A percentile compares a stretch with the other conserved stretches of the same genome.
Evolutionary conservation across 2,329 filamentous ascomycete genomes (phyloP).

Genomic region (Emergomyces pasteurianus): DNA sequence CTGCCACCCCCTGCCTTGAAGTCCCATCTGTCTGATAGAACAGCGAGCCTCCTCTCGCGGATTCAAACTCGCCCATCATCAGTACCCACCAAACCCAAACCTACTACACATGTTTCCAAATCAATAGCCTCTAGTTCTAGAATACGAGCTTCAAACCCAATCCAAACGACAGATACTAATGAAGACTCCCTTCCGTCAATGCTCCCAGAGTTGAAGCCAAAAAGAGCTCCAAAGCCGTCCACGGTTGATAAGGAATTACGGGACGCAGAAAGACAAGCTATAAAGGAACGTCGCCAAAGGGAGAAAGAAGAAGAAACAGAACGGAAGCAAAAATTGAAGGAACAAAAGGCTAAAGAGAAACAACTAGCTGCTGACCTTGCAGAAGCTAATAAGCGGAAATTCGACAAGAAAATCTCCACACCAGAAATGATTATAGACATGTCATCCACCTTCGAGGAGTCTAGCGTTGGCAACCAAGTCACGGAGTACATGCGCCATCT

Average conservation of each 20-base stretch:
- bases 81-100: conserved; percentile 6
- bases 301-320: conserved; percentile 48
- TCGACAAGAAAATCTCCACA: conserved; percentile 60
- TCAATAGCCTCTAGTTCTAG: conserved; percentile 3
- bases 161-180: conserved; percentile 39
- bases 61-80: conserved; percentile 14
- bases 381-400: conserved; percentile 60
- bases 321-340: conserved; percentile 33
- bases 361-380: conserved; percentile 53
- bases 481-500: conserved; percentile 32
- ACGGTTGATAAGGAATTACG: conserved; percentile 31
- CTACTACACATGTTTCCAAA: conserved; percentile 10
- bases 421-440: conserved; percentile 70
- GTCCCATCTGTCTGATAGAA: conserved; percentile 27
- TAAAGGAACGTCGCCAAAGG: conserved; percentile 37
- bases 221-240: conserved; percentile 25
- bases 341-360: conserved; percentile 51
- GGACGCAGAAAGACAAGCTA: conserved; percentile 42
- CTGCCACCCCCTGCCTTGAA: conserved; percentile 11
- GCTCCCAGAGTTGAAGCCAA: conserved; percentile 37
- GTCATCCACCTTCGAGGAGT: conserved; percentile 42
- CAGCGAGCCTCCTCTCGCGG: conserved; percentile 28
- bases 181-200: conserved; percentile 21
- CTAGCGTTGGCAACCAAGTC: conserved; percentile 33
- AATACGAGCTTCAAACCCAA: not conserved